Conservation (phyloP, 129 eudicot species). For the Arctium lappa region DNA sequence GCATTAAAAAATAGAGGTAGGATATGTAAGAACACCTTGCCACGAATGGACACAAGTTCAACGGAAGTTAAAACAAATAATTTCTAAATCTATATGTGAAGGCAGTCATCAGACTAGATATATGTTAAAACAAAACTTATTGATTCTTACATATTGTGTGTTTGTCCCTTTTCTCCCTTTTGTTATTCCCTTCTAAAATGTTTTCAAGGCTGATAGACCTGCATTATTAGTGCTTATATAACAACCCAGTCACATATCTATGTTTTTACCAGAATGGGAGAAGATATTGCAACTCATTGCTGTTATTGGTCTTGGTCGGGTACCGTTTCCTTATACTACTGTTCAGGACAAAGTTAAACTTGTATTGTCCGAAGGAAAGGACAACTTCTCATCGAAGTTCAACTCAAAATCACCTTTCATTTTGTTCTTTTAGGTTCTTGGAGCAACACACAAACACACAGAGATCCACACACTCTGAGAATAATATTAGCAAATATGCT, state of each 20-base stretch:
- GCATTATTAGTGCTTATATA: not conserved
- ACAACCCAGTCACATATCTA: not conserved
- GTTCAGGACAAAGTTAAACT: not conserved
- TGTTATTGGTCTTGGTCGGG: slow-evolving; percentile 75
- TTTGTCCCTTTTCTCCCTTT: not conserved
- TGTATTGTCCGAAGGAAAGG: not conserved
- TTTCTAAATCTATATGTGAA: not conserved
- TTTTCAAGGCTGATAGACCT: slow-evolving; percentile 5
- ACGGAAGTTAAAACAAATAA: slow-evolving; percentile 16
- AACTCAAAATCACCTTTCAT: not conserved
- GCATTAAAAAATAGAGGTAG: slow-evolving; percentile 4
- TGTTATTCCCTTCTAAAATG: slow-evolving; percentile 6
- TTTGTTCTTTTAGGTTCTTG: slow-evolving; percentile 18
- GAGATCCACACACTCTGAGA: not conserved
- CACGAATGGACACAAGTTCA: not conserved
- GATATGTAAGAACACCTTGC: not conserved
- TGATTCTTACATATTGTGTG: not conserved
- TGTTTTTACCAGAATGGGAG: slow-evolving; percentile 79
- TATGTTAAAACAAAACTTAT: not conserved
- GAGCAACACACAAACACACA: not conserved
- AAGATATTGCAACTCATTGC: slow-evolving; percentile 75
- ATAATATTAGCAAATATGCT: not conserved
- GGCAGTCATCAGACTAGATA: not conserved
- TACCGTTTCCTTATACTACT: slow-evolving; percentile 23
- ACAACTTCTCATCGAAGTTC: not conserved